Conservation (phyloP, 129 eudicot species). For the Arctium minus region DNA sequence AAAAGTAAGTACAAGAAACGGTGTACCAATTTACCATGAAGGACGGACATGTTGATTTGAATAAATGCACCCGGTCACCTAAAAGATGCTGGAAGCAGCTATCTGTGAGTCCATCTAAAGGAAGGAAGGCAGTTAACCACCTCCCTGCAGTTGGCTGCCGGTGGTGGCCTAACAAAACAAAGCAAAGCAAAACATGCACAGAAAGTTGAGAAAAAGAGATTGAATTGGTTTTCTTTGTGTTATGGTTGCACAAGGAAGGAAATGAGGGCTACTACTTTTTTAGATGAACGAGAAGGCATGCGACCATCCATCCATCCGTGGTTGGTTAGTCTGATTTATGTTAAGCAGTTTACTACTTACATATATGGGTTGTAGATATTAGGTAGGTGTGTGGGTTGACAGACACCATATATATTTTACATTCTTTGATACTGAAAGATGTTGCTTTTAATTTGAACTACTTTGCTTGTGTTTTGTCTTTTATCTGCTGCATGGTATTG, state of each 20-base stretch:
- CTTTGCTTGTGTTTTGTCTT: background rate
- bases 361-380: slow-evolving; percentile 17
- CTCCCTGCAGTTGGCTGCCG: background rate
- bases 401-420: background rate
- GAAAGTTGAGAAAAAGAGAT: background rate
- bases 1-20: slow-evolving; percentile 57
- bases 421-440: background rate
- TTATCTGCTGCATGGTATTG: too few species aligned
- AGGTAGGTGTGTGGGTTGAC: background rate
- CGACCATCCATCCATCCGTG: too few species aligned
- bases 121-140: slow-evolving; percentile 4
- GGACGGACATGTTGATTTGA: background rate
- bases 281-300: too few species aligned
- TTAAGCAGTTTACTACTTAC: slow-evolving; percentile 5
- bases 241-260: too few species aligned
- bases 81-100: slow-evolving; percentile 5
- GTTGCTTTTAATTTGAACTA: background rate
- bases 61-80: slow-evolving; percentile 1
- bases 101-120: background rate
- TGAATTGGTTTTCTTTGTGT: too few species aligned
- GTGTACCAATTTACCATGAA: slow-evolving; percentile 13
- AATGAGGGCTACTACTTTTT: too few species aligned
- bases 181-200: background rate
- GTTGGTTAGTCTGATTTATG: slow-evolving; percentile 1
- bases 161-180: slow-evolving; percentile 1